Evolutionary conservation across 768 basidiomycete genomes (phyloP).

Genomic region (Rhodotorula taiwanensis): DNA sequence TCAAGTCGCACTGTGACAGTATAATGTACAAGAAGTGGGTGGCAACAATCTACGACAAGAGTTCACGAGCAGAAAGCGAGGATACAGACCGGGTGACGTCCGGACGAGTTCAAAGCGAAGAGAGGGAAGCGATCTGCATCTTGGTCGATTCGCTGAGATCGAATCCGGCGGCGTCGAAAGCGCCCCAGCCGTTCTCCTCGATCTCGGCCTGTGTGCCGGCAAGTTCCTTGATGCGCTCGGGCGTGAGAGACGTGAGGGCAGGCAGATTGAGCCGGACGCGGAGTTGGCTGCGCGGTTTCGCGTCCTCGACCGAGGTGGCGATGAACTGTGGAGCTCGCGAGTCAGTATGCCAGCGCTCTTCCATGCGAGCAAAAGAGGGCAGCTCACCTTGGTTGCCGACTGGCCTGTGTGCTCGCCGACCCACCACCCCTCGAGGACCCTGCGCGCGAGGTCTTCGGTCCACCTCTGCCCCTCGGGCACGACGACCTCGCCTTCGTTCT

Average conservation of each 20-base stretch:
- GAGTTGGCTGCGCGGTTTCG: not conserved
- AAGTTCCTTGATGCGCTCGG: not conserved
- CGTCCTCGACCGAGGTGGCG: not conserved
- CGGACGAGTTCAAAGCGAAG: not conserved
- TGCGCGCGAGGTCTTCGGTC: not conserved
- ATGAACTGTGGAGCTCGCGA: slow-evolving; percentile 10
- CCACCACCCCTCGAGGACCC: slow-evolving; percentile 12
- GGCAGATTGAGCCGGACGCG: slow-evolving; percentile 23
- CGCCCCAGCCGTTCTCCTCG: slow-evolving; percentile 22
- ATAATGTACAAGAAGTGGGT: too few species aligned
- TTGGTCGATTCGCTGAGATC: slow-evolving; percentile 8
- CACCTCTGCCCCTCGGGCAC: not conserved
- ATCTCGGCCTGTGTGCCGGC: not conserved
- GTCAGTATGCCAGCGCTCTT: not conserved
- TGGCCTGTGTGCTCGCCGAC: slow-evolving; percentile 9
- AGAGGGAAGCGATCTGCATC: slow-evolving; percentile 11
- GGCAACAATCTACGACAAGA: too few species aligned
- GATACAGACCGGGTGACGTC: not conserved
- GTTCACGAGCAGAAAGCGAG: not conserved
- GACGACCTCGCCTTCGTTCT: not conserved
- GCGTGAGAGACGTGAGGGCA: not conserved
- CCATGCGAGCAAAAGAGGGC: not conserved
- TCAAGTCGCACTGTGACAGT: slow-evolving; percentile 11
- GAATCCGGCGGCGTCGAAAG: slow-evolving; percentile 6
- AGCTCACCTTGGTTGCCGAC: slow-evolving; percentile 15